phyloP scores from a whole-genome alignment of 371 early-diverging fungal genomes.

The Blastocladiella emersonii region DNA sequence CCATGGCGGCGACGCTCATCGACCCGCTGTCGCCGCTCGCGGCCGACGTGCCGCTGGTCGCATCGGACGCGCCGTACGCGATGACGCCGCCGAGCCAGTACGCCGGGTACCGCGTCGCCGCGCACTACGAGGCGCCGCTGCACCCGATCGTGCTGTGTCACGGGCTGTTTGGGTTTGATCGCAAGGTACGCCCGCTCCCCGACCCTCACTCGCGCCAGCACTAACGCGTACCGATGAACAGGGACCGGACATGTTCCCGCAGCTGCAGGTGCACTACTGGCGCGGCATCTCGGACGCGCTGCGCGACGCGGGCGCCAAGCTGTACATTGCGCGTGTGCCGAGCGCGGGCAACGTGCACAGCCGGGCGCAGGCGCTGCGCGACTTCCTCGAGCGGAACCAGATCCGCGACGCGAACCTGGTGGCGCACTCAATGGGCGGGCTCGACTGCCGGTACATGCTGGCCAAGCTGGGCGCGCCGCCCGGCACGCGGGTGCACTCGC shows the following conservation, averaged over 20 bases:
- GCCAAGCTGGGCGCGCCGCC: conserved; percentile 47
- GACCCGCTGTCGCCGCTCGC: no score
- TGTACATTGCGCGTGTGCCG: conserved; percentile 65
- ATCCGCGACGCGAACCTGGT: conserved; percentile 12
- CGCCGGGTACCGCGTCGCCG: no score
- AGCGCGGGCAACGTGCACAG: conserved; percentile 60
- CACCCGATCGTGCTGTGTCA: background rate
- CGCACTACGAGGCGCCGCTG: background rate
- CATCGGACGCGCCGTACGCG: no score
- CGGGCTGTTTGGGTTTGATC: conserved; percentile 76
- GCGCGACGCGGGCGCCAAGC: conserved; percentile 61
- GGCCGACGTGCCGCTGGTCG: no score
- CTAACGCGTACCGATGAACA: background rate
- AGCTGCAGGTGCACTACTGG: conserved; percentile 83
- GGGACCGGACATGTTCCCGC: conserved; percentile 63
- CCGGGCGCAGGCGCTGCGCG: conserved; percentile 59
- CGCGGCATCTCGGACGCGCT: conserved; percentile 66
- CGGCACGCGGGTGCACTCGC: conserved; percentile 45
- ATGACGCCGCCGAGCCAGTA: no score
- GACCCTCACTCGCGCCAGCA: background rate
- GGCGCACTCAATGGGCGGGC: conserved; percentile 52
- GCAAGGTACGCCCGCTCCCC: conserved; percentile 16
- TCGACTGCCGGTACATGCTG: conserved; percentile 72
- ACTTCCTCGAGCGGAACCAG: background rate
- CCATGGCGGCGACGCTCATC: no score